Evolutionary conservation across 2,329 filamentous ascomycete species (phyloP).

Genomic region (Furcasterigmium sp.): DNA sequence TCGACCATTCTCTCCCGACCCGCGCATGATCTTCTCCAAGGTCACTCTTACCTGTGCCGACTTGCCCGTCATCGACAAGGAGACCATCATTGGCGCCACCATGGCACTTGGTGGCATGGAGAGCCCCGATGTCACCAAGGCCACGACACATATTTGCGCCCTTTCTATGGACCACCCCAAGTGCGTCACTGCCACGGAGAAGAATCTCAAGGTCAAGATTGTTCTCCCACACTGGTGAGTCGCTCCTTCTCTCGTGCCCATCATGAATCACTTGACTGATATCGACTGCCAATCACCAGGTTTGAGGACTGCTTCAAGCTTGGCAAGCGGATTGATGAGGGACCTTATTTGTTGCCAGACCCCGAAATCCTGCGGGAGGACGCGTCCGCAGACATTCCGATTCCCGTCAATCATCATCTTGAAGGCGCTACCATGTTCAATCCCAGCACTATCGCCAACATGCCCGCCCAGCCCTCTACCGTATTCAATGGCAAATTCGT

Average conservation of each 20-base stretch:
- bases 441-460: conserved; percentile 35
- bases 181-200: conserved; percentile 56
- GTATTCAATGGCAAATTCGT: conserved; percentile 77
- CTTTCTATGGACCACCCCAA: conserved; percentile 71
- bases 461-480: conserved; percentile 47
- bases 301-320: conserved; percentile 96
- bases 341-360: conserved; percentile 79
- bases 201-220: conserved; percentile 68
- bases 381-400: conserved; percentile 47
- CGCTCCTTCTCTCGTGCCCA: background rate
- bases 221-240: conserved; percentile 84
- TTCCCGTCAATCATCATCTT: conserved; percentile 55
- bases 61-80: conserved; percentile 79
- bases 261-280: background rate
- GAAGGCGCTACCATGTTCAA: conserved; percentile 57
- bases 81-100: conserved; percentile 86
- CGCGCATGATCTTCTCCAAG: conserved; percentile 81
- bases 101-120: conserved; percentile 85
- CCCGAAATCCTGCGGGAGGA: conserved; percentile 70
- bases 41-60: conserved; percentile 79
- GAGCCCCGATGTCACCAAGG: conserved; percentile 61
- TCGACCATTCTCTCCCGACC: conserved; percentile 84
- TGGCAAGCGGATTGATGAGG: conserved; percentile 83
- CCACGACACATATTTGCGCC: conserved; percentile 86
- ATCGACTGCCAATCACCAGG: too few relatives aligned